A percentile compares a stretch with the other conserved stretches of the same genome.
Conservation (phyloP, 179 eudicot species). For the Heliamphora pulchella region DNA sequence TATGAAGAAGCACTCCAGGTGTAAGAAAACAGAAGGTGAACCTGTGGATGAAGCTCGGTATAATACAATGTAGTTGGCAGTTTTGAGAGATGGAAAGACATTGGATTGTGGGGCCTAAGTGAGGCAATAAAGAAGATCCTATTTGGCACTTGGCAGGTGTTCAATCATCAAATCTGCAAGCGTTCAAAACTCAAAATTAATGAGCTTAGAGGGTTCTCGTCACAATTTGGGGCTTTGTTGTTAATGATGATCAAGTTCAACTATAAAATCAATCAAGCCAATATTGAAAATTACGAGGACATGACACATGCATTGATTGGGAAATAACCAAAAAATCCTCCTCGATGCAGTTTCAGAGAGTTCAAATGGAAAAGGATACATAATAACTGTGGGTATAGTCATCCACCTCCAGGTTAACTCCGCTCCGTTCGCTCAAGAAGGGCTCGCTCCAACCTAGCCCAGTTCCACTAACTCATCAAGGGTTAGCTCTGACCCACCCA, state of each 20-base stretch:
- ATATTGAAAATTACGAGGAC: background rate
- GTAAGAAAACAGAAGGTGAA: too few relatives aligned
- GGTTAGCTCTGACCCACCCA: too few relatives aligned
- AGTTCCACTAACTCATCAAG: too few relatives aligned
- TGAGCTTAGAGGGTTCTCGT: background rate
- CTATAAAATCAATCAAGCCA: background rate
- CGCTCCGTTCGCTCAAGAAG: too few relatives aligned
- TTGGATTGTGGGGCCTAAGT: background rate
- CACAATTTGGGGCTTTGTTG: background rate
- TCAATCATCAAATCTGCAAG: background rate
- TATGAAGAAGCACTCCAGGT: too few relatives aligned
- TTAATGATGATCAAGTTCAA: background rate
- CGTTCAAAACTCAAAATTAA: background rate
- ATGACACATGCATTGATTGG: background rate
- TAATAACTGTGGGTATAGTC: too few relatives aligned
- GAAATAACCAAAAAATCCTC: background rate
- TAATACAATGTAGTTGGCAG: background rate
- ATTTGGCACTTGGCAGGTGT: background rate
- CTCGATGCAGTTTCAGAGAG: background rate
- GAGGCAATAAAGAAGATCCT: background rate
- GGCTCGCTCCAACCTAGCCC: too few relatives aligned
- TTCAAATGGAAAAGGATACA: background rate
- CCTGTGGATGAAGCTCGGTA: too few relatives aligned
- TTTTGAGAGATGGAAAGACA: background rate
- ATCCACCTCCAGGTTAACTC: too few relatives aligned